Base-by-base conservation (phyloP, 495 filamentous ascomycete species). In the Melanomma pulvis-pyrius region DNA sequence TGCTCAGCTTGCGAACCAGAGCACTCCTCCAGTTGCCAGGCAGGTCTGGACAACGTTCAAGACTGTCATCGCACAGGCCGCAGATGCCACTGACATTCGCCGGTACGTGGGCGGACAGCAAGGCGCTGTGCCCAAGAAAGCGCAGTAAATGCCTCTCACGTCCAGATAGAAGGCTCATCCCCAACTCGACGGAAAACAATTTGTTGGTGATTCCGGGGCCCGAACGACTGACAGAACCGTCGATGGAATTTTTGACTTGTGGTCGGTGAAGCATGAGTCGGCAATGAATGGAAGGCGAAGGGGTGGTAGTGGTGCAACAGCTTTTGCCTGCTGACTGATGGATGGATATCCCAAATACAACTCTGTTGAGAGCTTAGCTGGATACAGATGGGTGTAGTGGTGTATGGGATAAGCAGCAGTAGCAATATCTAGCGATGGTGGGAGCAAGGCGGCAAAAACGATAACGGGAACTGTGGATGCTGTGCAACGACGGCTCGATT, bases 11-110 rank as follows among this genome's bases (percentile, higher is more conserved):
- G 90, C 90, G 56, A 91, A 92, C 75, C 91, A 96, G 81, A 88
- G 86, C 76, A 92, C 89, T 46, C 94, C 96, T 1, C 92, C 94
- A 3, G 87, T 81, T n/a, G 89, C 84, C 50, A 88, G 90, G 70
- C 86, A 92, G 72, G 87, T 81, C 41, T 98, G 94, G 94, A 90
- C 90, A 59, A 77, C 79, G 39, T 82, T 92, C 75, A 98, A 98
- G 89, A 81, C 82, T 55, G 74, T 81, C 22, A 81, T 88, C 39
- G 81, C 84, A 71, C 86, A 92, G 78, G 92, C 85, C 66, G 86
- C 91, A 69, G 90, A 92, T 71, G 81, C 82, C 29, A 96, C 93
- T 17, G 91, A 98, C 72, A 70, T 92, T 67, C 82, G 82, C 75
- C 86, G 84, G 75, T 92, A 92, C 75, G 74, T 86, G 59, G 77